Evolutionary conservation across 768 basidiomycete species (phyloP).

Genomic region (Strobilomyces echinocephalus): DNA sequence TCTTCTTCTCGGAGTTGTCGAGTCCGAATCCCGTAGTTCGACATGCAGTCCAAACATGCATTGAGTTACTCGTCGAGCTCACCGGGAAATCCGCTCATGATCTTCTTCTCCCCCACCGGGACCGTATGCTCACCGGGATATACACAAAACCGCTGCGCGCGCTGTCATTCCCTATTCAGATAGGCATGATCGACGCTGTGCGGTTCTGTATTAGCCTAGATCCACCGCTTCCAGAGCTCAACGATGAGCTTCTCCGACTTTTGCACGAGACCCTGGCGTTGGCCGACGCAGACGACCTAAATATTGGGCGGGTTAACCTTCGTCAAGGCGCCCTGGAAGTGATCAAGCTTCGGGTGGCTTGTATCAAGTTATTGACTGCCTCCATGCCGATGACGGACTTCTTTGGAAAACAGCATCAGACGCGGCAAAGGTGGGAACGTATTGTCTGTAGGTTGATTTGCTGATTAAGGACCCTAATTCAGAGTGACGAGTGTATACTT

Average conservation of each 20-base stretch:
- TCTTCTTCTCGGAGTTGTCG: slow-evolving; percentile 85
- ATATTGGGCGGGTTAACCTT: slow-evolving; percentile 66
- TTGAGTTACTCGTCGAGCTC: slow-evolving; percentile 70
- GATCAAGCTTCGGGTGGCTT: slow-evolving; percentile 86
- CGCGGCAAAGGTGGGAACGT: slow-evolving; percentile 69
- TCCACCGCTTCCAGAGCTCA: slow-evolving; percentile 86
- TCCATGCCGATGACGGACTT: slow-evolving; percentile 95
- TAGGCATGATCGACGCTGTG: slow-evolving; percentile 96
- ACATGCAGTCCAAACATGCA: slow-evolving; percentile 75
- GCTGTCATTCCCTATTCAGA: slow-evolving; percentile 90
- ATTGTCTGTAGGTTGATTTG: neutral
- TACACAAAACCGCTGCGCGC: slow-evolving; percentile 97
- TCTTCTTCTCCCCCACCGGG: slow-evolving; percentile 78
- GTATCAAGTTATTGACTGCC: slow-evolving; percentile 88
- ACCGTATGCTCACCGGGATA: slow-evolving; percentile 82
- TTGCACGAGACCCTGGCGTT: slow-evolving; percentile 91
- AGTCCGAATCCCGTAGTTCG: slow-evolving; percentile 84
- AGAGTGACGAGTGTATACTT: slow-evolving; percentile 96
- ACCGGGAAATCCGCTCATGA: slow-evolving; percentile 69
- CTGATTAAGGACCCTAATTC: slow-evolving; percentile 7
- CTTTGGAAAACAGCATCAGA: slow-evolving; percentile 77
- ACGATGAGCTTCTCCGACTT: slow-evolving; percentile 87
- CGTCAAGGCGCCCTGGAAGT: slow-evolving; percentile 80
- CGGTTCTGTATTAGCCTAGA: slow-evolving; percentile 88
- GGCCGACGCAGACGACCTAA: slow-evolving; percentile 92